Percentiles rank a stretch among this genome's conserved stretches.
Evolutionary conservation across 192 early-diverging fungal genomes (phyloP).

Genomic region (Coemansia sp.): DNA sequence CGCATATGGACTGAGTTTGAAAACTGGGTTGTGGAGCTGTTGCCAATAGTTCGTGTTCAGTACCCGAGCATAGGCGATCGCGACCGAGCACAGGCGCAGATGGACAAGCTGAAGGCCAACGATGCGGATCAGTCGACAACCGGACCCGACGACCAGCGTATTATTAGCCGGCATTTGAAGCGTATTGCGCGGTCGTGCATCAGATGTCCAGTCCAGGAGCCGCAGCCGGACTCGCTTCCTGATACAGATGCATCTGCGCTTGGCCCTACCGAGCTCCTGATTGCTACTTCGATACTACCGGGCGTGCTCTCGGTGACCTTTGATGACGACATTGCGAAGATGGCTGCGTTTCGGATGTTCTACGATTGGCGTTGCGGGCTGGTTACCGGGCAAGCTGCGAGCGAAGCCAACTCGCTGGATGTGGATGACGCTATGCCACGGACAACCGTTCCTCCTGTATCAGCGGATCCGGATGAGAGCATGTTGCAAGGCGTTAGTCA

Average conservation of each 20-base stretch:
- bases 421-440: not conserved
- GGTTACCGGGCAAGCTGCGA: not conserved
- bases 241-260: not conserved
- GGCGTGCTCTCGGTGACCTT: not conserved
- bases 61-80: not conserved
- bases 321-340: not conserved
- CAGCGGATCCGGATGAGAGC: not conserved
- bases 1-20: conserved; percentile 31
- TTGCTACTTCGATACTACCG: not conserved
- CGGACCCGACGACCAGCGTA: not conserved
- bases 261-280: not conserved
- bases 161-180: not conserved
- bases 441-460: not conserved
- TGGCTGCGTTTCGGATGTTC: conserved; percentile 3
- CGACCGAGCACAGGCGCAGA: not conserved
- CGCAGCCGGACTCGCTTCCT: not conserved
- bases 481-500: not conserved
- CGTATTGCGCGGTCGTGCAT: conserved; percentile 3
- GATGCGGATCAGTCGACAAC: too few relatives aligned
- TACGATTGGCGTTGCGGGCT: not conserved
- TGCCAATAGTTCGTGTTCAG: not conserved
- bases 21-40: conserved; percentile 9
- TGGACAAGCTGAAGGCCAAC: not conserved
- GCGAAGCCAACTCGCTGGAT: not conserved
- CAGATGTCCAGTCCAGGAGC: not conserved